Percentiles rank a stretch among this genome's conserved stretches.
These are phyloP conservation scores for Isatis lusitanica DNA, from an alignment of 441 rosid genomes.

Conservation along the genomic window DNA sequence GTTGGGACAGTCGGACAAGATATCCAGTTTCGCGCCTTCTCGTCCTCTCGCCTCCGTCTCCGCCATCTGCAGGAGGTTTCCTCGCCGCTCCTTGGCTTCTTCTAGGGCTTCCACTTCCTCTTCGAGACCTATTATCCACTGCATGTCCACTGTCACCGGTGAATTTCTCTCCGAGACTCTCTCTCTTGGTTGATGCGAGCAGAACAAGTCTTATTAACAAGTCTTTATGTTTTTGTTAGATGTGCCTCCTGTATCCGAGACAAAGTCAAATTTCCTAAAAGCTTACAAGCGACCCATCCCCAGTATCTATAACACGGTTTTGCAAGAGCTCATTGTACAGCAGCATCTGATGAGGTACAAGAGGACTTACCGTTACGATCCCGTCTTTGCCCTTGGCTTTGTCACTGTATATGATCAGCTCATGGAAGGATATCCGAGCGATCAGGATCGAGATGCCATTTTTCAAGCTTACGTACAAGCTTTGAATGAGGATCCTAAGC, in stretches of 20 bases:
- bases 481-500: slow-evolving; percentile 81
- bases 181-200: too few species aligned
- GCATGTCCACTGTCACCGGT: slow-evolving; percentile 73
- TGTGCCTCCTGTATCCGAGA: slow-evolving; percentile 81
- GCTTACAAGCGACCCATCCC: slow-evolving; percentile 90
- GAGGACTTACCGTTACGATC: slow-evolving; percentile 76
- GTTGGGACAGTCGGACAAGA: neutral
- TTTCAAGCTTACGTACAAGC: slow-evolving; percentile 81
- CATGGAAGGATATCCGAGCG: slow-evolving; percentile 96
- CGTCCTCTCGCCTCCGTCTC: slow-evolving; percentile 43
- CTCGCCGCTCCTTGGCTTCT: slow-evolving; percentile 39
- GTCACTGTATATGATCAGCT: slow-evolving; percentile 93
- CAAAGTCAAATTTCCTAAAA: slow-evolving; percentile 74
- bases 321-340: slow-evolving; percentile 92
- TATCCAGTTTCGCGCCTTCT: slow-evolving; percentile 26
- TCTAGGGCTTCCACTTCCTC: slow-evolving; percentile 44
- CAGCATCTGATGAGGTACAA: slow-evolving; percentile 93
- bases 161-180: slow-evolving; percentile 12
- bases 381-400: slow-evolving; percentile 92
- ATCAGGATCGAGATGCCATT: slow-evolving; percentile 80
- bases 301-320: slow-evolving; percentile 79
- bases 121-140: slow-evolving; percentile 53
- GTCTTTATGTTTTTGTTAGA: slow-evolving; percentile 37
- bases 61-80: slow-evolving; percentile 41
- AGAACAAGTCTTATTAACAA: neutral